A percentile compares a stretch with the other conserved stretches of the same genome.
Conservation (phyloP, 176 grass and related monocot genomes). For the Triticum aestivum region DNA sequence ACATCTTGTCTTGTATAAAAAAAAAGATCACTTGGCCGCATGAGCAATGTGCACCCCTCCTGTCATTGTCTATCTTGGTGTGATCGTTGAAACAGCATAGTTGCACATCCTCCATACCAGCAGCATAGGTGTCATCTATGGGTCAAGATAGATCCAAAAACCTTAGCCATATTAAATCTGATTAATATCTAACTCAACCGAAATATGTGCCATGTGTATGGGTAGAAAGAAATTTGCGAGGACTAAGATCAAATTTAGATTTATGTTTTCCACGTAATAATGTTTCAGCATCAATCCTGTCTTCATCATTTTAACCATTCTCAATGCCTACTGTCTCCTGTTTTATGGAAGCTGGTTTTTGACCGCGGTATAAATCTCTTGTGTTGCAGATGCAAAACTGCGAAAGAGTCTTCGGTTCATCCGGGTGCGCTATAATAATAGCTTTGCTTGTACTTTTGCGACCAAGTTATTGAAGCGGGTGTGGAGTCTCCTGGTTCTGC, state of each 20-base stretch:
- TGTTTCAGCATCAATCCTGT: background rate
- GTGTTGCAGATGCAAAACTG: slow-evolving; percentile 77
- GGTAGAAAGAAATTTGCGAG: background rate
- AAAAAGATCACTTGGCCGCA: background rate
- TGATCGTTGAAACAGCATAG: background rate
- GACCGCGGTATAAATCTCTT: background rate
- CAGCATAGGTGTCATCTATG: background rate
- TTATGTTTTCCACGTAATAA: background rate
- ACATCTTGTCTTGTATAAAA: background rate
- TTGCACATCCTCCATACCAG: background rate
- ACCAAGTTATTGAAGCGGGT: background rate
- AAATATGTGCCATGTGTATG: background rate
- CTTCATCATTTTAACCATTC: background rate
- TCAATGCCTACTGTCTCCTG: background rate
- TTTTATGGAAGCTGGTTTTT: background rate
- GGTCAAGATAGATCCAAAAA: background rate
- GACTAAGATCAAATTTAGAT: background rate
- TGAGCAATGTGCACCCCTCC: background rate
- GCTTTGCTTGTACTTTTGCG: background rate
- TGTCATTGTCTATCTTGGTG: background rate
- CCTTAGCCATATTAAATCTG: background rate
- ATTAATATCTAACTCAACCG: background rate
- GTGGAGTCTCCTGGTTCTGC: slow-evolving; percentile 13
- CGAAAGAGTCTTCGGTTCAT: slow-evolving; percentile 62
- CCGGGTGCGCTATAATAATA: slow-evolving; percentile 47